Conservation (phyloP, 202 grass and related monocot species). For the Schoenoplectus tabernaemontani region DNA sequence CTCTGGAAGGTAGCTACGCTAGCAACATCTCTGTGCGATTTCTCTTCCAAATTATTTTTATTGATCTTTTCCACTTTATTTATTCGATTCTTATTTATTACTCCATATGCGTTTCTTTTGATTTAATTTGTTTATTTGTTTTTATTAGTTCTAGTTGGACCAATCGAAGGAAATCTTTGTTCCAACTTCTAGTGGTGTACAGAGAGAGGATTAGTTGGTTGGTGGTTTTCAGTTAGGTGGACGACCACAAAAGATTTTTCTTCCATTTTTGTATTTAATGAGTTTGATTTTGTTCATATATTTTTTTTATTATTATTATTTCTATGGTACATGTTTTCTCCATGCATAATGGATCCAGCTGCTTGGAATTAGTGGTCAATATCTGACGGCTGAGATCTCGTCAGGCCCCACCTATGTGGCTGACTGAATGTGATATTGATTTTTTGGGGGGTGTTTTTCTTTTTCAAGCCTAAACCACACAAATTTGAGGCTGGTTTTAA, state of each 20-base stretch:
- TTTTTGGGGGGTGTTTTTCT: not conserved
- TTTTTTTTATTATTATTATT: not conserved
- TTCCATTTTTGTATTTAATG: not conserved
- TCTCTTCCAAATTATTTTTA: constrained; percentile 1
- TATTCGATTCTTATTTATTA: not conserved
- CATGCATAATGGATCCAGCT: not conserved
- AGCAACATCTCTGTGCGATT: constrained; percentile 17
- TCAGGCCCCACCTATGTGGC: not conserved
- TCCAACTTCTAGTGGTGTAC: not conserved
- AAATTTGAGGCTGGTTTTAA: too few relatives aligned
- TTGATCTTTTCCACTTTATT: not conserved
- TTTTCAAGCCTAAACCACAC: not conserved
- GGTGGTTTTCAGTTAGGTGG: constrained; percentile 4
- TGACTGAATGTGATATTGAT: not conserved
- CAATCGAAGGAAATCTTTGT: not conserved
- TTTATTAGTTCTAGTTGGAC: not conserved
- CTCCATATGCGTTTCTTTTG: not conserved
- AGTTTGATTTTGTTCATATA: not conserved
- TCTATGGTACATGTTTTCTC: not conserved
- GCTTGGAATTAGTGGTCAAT: not conserved
- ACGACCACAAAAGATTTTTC: not conserved
- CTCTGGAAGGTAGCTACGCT: constrained; percentile 19
- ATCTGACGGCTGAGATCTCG: too few relatives aligned
- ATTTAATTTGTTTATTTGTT: too few relatives aligned
- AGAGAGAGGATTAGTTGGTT: not conserved